These are phyloP conservation scores for Trichoderma sp. DNA, from an alignment of 2,329 filamentous ascomycete genomes.

Conservation along the genomic window DNA sequence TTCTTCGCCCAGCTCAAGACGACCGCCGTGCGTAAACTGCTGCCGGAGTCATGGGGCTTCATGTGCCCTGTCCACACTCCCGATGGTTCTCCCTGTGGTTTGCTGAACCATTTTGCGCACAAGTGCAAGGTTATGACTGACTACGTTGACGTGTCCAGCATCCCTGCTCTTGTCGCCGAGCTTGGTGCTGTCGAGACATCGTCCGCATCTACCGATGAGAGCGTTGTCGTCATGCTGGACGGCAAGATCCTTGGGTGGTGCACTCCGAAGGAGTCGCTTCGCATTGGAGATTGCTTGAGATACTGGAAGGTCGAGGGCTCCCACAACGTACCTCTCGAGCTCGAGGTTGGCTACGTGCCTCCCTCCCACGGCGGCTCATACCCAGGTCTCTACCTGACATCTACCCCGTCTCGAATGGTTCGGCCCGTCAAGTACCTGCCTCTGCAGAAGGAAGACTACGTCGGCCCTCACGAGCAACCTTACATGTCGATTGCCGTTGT, in stretches of 20 bases:
- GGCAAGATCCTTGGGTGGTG: constrained; percentile 90
- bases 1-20: constrained; percentile 99
- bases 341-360: constrained; percentile 92
- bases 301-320: constrained; percentile 94
- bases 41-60: constrained; percentile 98
- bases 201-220: constrained; percentile 78
- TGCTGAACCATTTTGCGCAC: constrained; percentile 93
- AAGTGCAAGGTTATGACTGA: constrained; percentile 88
- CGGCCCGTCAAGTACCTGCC: constrained; percentile 91
- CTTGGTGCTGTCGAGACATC: constrained; percentile 77
- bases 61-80: constrained; percentile 96
- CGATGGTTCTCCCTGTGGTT: constrained; percentile 90
- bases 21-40: constrained; percentile 90
- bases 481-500: constrained; percentile 97
- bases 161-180: constrained; percentile 74
- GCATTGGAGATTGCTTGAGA: constrained; percentile 82
- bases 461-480: constrained; percentile 93
- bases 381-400: constrained; percentile 92
- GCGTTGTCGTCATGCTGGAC: constrained; percentile 86
- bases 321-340: constrained; percentile 75
- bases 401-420: constrained; percentile 81
- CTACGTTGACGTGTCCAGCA: constrained; percentile 69
- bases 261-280: constrained; percentile 76
- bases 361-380: constrained; percentile 90
- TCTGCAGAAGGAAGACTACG: constrained; percentile 80